Evolutionary conservation across 2,329 filamentous ascomycete species (phyloP), one percentile per base, ranked within the genome.

Genomic region (Nemania abortiva): DNA sequence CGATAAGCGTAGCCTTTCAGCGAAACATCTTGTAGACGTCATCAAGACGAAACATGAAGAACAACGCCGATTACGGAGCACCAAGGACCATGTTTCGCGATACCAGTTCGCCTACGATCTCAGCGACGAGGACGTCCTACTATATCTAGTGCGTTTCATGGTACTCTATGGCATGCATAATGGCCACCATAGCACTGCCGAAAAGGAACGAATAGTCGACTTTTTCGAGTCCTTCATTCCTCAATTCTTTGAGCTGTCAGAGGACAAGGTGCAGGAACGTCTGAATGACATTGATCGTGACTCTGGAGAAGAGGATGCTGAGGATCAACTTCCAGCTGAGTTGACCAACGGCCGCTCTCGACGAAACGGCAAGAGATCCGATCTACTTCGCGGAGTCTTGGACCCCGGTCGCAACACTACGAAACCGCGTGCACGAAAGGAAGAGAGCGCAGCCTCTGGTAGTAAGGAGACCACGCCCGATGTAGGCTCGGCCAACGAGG

Each of bases 21-120:
- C 92, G 3, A 98, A 98, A 82, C 92, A 95, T 66, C 89, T 99
- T 11, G 91, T 96, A 39, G 92, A 94, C 74, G 91, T 96, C 68
- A 95, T 98, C 78, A 94, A 96, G 81, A 94, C 93, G 58, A 97
- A 94, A 79, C 92, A 95, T 74, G 95, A 98, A 79, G 95, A 98
- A 81, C 92, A 95, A 78, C 91, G 92, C 77, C 92, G 92, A 60
- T 85, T 90, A 74, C 89, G 91, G 70, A 88, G 86, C 72, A 85
- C 89, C 56, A 89, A 86, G 77, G 85, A 85, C 73, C 88, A 88
- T 68, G 84, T 88, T 6, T 85, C 89, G 18, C 89, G 88, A 55
- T 88, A 91, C 77, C 95, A 97, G 79, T 92, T 94, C 78, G 84
- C 89, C 53, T 95, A 92, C 82, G 85, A 87, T 20, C 94, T 98